Evolutionary conservation across 306 rosid genomes (phyloP).

Genomic region (Benincasa hispida): DNA sequence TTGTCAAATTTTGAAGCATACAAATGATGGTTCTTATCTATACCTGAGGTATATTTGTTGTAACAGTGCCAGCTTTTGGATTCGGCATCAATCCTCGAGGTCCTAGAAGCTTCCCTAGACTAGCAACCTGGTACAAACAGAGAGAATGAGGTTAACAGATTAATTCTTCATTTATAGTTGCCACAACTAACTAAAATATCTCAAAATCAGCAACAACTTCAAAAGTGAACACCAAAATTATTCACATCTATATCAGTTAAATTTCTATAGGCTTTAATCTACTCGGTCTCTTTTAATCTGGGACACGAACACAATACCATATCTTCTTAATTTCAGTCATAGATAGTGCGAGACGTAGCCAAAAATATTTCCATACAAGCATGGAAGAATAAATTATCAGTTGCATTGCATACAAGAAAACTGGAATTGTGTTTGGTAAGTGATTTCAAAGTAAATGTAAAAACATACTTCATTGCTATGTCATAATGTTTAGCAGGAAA

Average conservation of each 20-base stretch:
- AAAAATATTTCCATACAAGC: background rate
- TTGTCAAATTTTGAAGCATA: background rate
- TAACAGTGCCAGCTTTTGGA: conserved; percentile 98
- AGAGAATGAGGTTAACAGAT: conserved; percentile 13
- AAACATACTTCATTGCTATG: background rate
- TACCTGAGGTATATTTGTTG: conserved; percentile 95
- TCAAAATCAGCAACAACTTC: background rate
- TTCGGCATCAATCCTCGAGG: conserved; percentile 99
- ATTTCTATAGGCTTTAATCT: background rate
- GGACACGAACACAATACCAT: no score
- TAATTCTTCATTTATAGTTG: background rate
- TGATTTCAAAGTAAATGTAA: background rate
- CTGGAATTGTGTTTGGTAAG: background rate
- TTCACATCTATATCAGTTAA: background rate
- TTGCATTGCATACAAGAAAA: background rate
- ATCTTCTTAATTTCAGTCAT: background rate
- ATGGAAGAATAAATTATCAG: background rate
- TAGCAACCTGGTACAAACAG: conserved; percentile 66
- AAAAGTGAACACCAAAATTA: background rate
- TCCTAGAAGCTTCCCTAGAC: conserved; percentile 91
- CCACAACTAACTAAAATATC: background rate
- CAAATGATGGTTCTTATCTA: background rate
- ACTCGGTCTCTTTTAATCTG: background rate
- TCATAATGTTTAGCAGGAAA: conserved; percentile 2
- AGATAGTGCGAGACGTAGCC: background rate